phyloP scores from a whole-genome alignment of 108 stramenopile species.

The Stephanodiscus minutulus region DNA sequence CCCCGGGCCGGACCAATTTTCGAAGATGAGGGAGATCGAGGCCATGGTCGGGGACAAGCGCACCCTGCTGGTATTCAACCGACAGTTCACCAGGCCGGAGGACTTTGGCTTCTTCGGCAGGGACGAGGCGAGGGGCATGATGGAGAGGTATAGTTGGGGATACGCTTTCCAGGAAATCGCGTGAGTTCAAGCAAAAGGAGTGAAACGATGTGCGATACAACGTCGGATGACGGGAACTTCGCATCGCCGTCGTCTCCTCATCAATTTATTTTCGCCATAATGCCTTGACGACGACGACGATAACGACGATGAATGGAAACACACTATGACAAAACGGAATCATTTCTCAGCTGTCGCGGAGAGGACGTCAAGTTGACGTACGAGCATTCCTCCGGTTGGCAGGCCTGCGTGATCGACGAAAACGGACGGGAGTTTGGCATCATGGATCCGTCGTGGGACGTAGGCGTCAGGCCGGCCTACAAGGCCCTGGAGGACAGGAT shows the following conservation, averaged over 20 bases:
- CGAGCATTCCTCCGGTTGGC: conserved; percentile 55
- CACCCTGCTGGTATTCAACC: conserved; percentile 58
- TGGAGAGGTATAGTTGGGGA: conserved; percentile 57
- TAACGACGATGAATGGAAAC: too few relatives aligned
- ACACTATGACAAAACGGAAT: background rate
- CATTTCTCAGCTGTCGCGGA: conserved; percentile 45
- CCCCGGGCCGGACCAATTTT: conserved; percentile 61
- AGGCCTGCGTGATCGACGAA: conserved; percentile 54
- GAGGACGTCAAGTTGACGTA: conserved; percentile 71
- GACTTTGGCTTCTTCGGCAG: conserved; percentile 63
- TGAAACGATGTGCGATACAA: too few relatives aligned
- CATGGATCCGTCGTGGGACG: conserved; percentile 39
- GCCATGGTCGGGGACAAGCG: conserved; percentile 60
- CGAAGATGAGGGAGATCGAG: conserved; percentile 59
- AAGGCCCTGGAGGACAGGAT: conserved; percentile 61
- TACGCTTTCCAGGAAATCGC: conserved; percentile 77
- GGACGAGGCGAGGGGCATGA: conserved; percentile 35
- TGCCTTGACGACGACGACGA: background rate
- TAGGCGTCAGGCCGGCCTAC: conserved; percentile 46
- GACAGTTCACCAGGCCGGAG: conserved; percentile 60
- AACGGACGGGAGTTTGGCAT: conserved; percentile 49
- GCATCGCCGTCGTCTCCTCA: too few relatives aligned
- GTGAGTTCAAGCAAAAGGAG: conserved; percentile 4
- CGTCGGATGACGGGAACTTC: too few relatives aligned
- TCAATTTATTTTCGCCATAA: background rate